phyloP scores from a whole-genome alignment of 225 moss, liverwort and hornwort species.

The Physcomitrium patens region DNA sequence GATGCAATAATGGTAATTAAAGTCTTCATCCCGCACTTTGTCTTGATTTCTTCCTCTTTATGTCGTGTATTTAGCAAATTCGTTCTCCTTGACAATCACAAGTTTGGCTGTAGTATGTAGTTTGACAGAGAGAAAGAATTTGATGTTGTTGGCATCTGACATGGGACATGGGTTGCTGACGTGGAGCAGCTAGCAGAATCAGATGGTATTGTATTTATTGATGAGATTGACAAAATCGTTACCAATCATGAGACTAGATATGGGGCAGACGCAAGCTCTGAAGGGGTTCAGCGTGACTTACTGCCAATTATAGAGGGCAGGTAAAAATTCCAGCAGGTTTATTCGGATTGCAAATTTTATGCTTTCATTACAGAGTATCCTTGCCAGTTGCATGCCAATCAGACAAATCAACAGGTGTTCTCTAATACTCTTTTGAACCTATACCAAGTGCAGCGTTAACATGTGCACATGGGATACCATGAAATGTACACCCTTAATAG shows the following conservation, averaged over 20 bases:
- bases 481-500: background rate
- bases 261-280: conserved; percentile 85
- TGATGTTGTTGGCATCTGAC: conserved; percentile 20
- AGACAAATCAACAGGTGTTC: too few relatives aligned
- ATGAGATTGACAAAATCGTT: conserved; percentile 94
- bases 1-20: conserved; percentile 76
- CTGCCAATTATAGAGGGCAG: conserved; percentile 94
- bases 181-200: conserved; percentile 74
- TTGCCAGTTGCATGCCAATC: background rate
- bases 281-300: conserved; percentile 87
- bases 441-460: background rate
- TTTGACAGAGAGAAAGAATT: conserved; percentile 1
- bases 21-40: background rate
- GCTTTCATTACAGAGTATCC: background rate
- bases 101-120: conserved; percentile 6
- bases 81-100: background rate
- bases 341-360: background rate
- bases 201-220: conserved; percentile 91
- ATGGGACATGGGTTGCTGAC: conserved; percentile 16
- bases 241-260: conserved; percentile 84
- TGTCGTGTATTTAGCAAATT: too few relatives aligned
- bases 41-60: too few relatives aligned
- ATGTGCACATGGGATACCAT: background rate
- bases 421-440: background rate
- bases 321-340: conserved; percentile 30